Conservation (phyloP, 352 stramenopile species). For the Phytophthora macrochlamydospora region DNA sequence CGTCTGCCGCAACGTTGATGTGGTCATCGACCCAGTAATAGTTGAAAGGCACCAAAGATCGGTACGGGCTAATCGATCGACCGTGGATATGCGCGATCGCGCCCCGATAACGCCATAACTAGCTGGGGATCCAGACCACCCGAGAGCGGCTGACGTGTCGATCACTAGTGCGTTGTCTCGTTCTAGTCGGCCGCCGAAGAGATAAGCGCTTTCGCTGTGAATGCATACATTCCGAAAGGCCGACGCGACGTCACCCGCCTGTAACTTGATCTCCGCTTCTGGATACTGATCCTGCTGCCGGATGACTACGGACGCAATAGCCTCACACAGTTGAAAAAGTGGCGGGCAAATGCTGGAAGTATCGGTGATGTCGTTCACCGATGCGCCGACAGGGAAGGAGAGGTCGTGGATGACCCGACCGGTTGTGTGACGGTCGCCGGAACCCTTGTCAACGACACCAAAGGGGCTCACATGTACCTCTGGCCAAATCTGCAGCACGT, state of each 20-base stretch:
- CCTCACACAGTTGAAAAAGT: conserved; percentile 1
- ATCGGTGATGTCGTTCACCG: conserved; percentile 12
- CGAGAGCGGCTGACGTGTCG: conserved; percentile 8
- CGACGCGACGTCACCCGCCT: conserved; percentile 1
- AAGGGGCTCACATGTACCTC: conserved; percentile 7
- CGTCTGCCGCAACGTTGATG: conserved; percentile 5
- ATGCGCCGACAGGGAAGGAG: conserved; percentile 2
- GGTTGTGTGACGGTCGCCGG: background rate
- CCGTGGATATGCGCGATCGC: conserved; percentile 13
- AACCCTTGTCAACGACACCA: conserved; percentile 16
- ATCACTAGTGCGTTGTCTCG: conserved; percentile 15
- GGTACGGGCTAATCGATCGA: background rate
- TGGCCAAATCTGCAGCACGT: background rate
- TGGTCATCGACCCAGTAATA: conserved; percentile 31
- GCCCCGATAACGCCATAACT: conserved; percentile 12
- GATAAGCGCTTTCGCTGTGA: conserved; percentile 3
- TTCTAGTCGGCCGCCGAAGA: conserved; percentile 6
- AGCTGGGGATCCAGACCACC: conserved; percentile 13
- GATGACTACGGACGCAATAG: conserved; percentile 6
- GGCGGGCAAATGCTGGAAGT: background rate
- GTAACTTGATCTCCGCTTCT: background rate
- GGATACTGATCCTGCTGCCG: background rate
- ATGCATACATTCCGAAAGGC: conserved; percentile 15
- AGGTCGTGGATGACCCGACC: conserved; percentile 16
- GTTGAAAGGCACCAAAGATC: background rate